These are phyloP conservation scores for Viola pubescens DNA, from an alignment of 441 rosid species.

Conservation along the genomic window DNA sequence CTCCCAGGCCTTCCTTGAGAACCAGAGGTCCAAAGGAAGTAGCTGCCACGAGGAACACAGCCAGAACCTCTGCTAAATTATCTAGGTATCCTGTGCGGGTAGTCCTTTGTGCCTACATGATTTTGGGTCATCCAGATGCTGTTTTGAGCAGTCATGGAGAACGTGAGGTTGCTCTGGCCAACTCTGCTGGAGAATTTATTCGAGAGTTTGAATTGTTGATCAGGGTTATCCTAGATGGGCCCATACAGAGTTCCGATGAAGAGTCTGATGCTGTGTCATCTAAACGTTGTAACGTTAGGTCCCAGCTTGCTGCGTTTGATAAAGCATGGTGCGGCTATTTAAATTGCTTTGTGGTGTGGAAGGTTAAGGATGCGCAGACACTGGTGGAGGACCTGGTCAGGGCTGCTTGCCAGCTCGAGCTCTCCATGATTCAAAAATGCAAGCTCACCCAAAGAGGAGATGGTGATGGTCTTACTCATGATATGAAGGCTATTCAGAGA, in stretches of 20 bases:
- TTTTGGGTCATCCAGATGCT: slow-evolving; percentile 89
- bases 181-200: slow-evolving; percentile 57
- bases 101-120: slow-evolving; percentile 90
- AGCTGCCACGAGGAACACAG: neutral
- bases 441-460: slow-evolving; percentile 51
- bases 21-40: slow-evolving; percentile 25
- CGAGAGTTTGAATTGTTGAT: slow-evolving; percentile 66
- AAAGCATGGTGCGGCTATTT: slow-evolving; percentile 77
- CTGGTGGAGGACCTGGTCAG: slow-evolving; percentile 87
- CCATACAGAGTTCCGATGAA: slow-evolving; percentile 47
- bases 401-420: slow-evolving; percentile 99
- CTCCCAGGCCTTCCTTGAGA: slow-evolving; percentile 33
- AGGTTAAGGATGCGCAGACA: slow-evolving; percentile 83
- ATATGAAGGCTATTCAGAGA: slow-evolving; percentile 78
- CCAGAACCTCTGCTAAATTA: slow-evolving; percentile 20
- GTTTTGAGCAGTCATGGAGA: slow-evolving; percentile 85
- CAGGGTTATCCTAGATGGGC: slow-evolving; percentile 67
- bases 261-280: slow-evolving; percentile 35
- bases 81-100: slow-evolving; percentile 84
- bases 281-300: slow-evolving; percentile 57
- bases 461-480: slow-evolving; percentile 56
- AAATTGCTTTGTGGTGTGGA: slow-evolving; percentile 88
- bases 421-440: slow-evolving; percentile 92
- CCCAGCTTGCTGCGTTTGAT: slow-evolving; percentile 75
- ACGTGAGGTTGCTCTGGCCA: slow-evolving; percentile 64